These are phyloP conservation scores for Rubia peregrina DNA, from an alignment of 305 asterid genomes.

Conservation along the genomic window DNA sequence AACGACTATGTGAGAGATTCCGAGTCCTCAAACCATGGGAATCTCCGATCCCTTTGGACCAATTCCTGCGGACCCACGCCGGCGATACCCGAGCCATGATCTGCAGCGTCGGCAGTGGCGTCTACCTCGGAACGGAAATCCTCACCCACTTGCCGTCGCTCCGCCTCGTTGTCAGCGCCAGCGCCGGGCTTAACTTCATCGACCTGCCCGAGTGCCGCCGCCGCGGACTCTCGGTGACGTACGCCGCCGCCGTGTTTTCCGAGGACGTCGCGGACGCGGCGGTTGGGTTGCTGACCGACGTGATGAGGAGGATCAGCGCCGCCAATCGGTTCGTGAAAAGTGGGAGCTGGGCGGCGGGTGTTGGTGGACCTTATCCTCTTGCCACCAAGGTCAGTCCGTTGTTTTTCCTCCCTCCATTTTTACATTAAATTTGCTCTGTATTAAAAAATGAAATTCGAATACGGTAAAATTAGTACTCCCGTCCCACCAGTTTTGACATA, in stretches of 20 bases:
- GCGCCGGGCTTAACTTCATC: constrained; percentile 60
- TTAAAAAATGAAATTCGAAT: too few species aligned
- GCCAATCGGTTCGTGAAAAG: neutral
- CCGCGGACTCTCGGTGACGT: constrained; percentile 21
- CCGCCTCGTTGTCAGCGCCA: constrained; percentile 38
- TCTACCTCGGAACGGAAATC: constrained; percentile 25
- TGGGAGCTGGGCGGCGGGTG: neutral
- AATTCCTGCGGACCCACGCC: constrained; percentile 13
- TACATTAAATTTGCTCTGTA: too few species aligned
- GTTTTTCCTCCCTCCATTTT: too few species aligned
- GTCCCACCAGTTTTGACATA: too few species aligned
- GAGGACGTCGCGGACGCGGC: neutral
- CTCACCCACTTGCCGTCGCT: constrained; percentile 46
- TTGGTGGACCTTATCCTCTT: neutral
- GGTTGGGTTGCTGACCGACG: neutral
- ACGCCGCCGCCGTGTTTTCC: neutral
- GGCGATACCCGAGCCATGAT: constrained; percentile 37
- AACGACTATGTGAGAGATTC: constrained; percentile 32
- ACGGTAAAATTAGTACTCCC: too few species aligned
- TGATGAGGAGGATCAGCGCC: neutral
- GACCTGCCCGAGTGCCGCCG: constrained; percentile 57
- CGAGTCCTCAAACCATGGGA: constrained; percentile 41
- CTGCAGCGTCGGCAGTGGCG: neutral
- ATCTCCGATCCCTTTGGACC: constrained; percentile 37
- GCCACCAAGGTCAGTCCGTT: neutral